Conservation (phyloP, 768 basidiomycete species). For the Russula griseocarnosa region DNA sequence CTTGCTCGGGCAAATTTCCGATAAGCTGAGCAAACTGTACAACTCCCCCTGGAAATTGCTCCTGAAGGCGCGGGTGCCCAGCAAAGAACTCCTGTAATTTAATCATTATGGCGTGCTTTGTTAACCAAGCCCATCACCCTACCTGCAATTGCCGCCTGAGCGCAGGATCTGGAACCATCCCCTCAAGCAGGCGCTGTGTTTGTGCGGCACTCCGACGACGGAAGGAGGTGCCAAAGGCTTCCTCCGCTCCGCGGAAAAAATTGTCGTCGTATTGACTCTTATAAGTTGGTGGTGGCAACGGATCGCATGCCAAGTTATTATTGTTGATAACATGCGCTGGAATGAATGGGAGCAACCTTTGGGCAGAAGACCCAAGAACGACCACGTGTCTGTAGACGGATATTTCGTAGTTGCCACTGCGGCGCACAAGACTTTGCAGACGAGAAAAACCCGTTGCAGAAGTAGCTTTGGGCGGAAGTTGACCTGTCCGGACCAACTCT, state of each 20-base stretch:
- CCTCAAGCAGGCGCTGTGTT: conserved; percentile 52
- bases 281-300: conserved; percentile 67
- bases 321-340: conserved; percentile 51
- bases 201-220: conserved; percentile 42
- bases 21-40: conserved; percentile 41
- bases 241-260: conserved; percentile 72
- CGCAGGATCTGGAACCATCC: conserved; percentile 54
- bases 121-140: conserved; percentile 2
- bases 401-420: conserved; percentile 39
- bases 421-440: conserved; percentile 39
- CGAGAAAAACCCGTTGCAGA: conserved; percentile 36
- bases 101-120: conserved; percentile 1
- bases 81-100: conserved; percentile 47
- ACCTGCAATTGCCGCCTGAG: conserved; percentile 58
- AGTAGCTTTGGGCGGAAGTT: conserved; percentile 36
- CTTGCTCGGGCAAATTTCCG: conserved; percentile 27
- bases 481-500: conserved; percentile 38
- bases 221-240: conserved; percentile 39
- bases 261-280: conserved; percentile 59
- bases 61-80: conserved; percentile 50
- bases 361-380: conserved; percentile 62
- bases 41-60: conserved; percentile 62
- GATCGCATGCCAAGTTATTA: conserved; percentile 74
- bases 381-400: conserved; percentile 72
- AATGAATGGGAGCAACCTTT: conserved; percentile 65